A percentile compares a stretch with the other conserved stretches of the same genome.
Conservation (phyloP, 768 basidiomycete genomes). For the Scleroderma citrinum region DNA sequence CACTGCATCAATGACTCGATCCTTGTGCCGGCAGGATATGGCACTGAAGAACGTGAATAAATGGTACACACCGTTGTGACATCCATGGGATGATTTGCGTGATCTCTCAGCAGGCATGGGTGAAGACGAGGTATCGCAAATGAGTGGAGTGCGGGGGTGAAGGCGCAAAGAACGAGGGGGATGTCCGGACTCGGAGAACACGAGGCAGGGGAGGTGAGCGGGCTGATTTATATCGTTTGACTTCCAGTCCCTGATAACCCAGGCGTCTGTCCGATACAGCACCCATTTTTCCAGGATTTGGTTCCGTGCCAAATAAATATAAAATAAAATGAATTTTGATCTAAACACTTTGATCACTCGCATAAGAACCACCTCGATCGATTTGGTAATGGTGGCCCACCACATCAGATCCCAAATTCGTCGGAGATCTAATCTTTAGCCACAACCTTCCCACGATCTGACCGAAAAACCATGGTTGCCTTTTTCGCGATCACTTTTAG, state of each 20-base stretch:
- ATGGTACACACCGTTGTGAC: background rate
- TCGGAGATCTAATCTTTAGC: background rate
- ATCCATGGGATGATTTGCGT: background rate
- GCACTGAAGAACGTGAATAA: background rate
- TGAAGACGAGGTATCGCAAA: background rate
- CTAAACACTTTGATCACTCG: background rate
- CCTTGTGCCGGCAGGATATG: too few relatives aligned
- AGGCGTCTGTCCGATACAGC: background rate
- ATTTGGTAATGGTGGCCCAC: background rate
- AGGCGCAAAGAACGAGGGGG: background rate
- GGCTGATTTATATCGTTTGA: background rate
- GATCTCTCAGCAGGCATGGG: background rate
- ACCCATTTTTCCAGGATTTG: too few relatives aligned
- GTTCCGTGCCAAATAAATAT: background rate
- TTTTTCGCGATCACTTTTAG: background rate
- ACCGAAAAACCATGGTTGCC: background rate
- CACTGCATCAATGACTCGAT: constrained; percentile 4
- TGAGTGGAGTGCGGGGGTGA: background rate
- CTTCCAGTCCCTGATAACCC: background rate
- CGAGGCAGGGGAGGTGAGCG: background rate
- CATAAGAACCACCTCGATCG: too few relatives aligned
- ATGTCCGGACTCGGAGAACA: background rate
- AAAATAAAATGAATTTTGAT: background rate
- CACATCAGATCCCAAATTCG: background rate
- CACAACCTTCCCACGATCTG: background rate